Evolutionary conservation across 1,284 basidiomycete species (phyloP), one percentile per base, ranked within the genome.

Genomic region (Apiotrichum mycotoxinovorans): DNA sequence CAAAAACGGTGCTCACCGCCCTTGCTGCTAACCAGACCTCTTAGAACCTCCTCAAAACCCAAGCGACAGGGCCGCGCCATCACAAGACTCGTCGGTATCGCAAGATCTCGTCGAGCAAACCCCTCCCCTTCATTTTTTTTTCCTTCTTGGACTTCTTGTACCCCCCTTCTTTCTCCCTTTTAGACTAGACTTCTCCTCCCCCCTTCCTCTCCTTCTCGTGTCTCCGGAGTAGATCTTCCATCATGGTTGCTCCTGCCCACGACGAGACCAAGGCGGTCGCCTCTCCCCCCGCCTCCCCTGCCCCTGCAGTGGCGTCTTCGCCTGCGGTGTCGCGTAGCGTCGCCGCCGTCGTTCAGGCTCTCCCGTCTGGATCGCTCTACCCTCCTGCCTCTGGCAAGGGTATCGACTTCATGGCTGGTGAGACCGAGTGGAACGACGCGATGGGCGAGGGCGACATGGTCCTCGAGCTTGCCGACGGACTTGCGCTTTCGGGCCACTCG

Each of bases 381-480:
- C 74, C 74, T 7, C 76, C 77, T 22, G 75, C 77, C 17, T 75
- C 74, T 7, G 60, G 62, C 47, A 65, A 64, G 34, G 76, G 76
- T 38, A 67, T 78, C 56, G 76, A 77, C 62, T 71, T 70, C 23
- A 66, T 70, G 48, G 73, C 70, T 20, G 61, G 61, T 58, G 66
- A 64, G 30, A 65, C 62, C 43, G 66, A 66, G 40, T 77, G 75
- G 74, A 62, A 71, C 40, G 71, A 74, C 48, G 52, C 56, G 37
- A 69, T 75, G 64, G 75, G 69, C 42, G 61, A 74, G 62, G 69
- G 67, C 40, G 72, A 79, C 66, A 82, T 82, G 79, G 85, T 98
- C 48, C 82, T 98, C 58, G 93, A 98, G 79, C 83, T 99, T 56
- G 85, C 85, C 51, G 95, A 98, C 78, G 95, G 95, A 15, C 85